Evolutionary conservation across 1,284 basidiomycete species (phyloP).

Genomic region (Mrakiaceae sp.): DNA sequence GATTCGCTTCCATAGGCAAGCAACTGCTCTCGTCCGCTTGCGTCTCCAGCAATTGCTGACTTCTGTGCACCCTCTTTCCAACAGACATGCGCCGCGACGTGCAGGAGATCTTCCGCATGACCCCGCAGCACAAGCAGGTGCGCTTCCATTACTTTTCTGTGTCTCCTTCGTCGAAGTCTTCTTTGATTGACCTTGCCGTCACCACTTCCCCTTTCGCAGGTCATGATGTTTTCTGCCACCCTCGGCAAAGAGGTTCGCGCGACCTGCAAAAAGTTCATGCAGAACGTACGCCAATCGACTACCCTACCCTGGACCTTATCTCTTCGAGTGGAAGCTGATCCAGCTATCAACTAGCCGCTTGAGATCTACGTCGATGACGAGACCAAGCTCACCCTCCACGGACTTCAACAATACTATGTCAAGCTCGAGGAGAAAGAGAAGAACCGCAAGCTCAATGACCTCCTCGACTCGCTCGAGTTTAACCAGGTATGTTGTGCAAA

Average conservation of each 20-base stretch:
- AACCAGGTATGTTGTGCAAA: conserved; percentile 64
- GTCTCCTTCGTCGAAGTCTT: background rate
- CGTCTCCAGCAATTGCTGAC: too few relatives aligned
- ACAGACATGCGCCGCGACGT: conserved; percentile 99
- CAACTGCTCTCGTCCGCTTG: too few relatives aligned
- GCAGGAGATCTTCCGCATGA: conserved; percentile 98
- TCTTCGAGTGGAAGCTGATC: background rate
- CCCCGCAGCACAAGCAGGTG: conserved; percentile 96
- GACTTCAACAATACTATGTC: conserved; percentile 97
- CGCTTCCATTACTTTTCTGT: background rate
- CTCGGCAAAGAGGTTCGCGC: conserved; percentile 92
- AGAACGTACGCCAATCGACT: conserved; percentile 57
- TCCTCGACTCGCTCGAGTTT: conserved; percentile 94
- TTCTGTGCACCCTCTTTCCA: conserved; percentile 1
- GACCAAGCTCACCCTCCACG: conserved; percentile 96
- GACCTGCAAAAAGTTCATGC: conserved; percentile 99
- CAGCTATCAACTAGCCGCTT: conserved; percentile 54
- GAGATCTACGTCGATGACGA: conserved; percentile 99
- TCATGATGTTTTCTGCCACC: conserved; percentile 99
- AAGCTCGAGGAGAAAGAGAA: conserved; percentile 90
- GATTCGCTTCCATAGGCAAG: too few relatives aligned
- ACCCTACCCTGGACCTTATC: background rate
- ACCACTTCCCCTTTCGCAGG: conserved; percentile 29
- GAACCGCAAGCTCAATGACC: conserved; percentile 95
- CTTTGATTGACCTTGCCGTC: background rate